Percentiles rank a stretch among this genome's conserved stretches.
Evolutionary conservation across 148 eudicot genomes (phyloP).

Genomic region (Pouteria glomerata): DNA sequence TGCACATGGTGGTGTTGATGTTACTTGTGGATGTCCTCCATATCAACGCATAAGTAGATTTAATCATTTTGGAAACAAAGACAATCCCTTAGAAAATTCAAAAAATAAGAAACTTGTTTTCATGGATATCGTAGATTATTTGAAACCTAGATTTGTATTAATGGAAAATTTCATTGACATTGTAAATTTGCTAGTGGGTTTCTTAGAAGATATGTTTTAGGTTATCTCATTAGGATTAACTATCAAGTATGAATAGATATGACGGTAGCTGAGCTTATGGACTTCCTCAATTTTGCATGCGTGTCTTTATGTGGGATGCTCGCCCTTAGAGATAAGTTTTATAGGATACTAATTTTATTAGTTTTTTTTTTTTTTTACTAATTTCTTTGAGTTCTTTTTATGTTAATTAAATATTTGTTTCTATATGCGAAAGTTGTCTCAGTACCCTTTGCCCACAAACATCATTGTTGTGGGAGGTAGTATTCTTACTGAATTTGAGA

Average conservation of each 20-base stretch:
- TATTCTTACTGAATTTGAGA: slow-evolving; percentile 68
- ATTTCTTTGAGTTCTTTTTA: not conserved
- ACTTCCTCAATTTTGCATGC: slow-evolving; percentile 76
- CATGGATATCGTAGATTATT: slow-evolving; percentile 61
- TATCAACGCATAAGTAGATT: slow-evolving; percentile 88
- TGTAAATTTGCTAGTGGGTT: slow-evolving; percentile 51
- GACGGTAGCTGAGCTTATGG: slow-evolving; percentile 89
- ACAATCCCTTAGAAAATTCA: slow-evolving; percentile 43
- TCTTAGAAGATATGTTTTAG: slow-evolving; percentile 67
- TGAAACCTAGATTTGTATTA: slow-evolving; percentile 53
- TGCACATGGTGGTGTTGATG: slow-evolving; percentile 69
- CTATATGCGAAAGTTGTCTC: slow-evolving; percentile 56
- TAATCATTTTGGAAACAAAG: slow-evolving; percentile 52
- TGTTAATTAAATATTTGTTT: not conserved
- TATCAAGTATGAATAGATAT: slow-evolving; percentile 72
- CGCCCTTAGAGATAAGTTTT: slow-evolving; percentile 44
- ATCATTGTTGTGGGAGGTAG: slow-evolving; percentile 54
- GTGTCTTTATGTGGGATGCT: slow-evolving; percentile 77
- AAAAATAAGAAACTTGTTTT: slow-evolving; percentile 57
- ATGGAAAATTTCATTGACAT: slow-evolving; percentile 88
- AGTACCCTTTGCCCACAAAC: slow-evolving; percentile 78
- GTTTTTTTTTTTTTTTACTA: not conserved
- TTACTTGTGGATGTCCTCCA: slow-evolving; percentile 84
- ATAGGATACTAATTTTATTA: not conserved
- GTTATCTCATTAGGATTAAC: slow-evolving; percentile 53